Evolutionary conservation across 352 stramenopile genomes (phyloP).

Genomic region (Globisporangium paddicum): DNA sequence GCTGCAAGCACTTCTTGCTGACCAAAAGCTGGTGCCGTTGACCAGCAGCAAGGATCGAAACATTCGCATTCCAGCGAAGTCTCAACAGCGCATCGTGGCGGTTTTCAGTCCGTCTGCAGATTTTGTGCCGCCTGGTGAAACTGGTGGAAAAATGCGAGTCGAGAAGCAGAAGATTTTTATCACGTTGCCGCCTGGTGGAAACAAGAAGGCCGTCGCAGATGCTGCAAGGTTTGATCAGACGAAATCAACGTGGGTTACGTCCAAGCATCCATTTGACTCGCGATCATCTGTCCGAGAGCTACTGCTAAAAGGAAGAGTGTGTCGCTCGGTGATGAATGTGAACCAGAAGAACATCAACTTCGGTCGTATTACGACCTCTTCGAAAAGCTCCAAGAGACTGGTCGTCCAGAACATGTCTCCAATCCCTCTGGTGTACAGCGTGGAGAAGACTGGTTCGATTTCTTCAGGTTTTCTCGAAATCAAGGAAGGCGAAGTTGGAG

Average conservation of each 20-base stretch:
- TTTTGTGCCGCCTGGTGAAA: constrained; percentile 23
- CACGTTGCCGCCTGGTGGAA: constrained; percentile 76
- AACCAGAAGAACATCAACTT: constrained; percentile 94
- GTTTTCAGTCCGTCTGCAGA: constrained; percentile 63
- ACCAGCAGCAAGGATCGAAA: constrained; percentile 72
- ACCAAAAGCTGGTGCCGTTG: constrained; percentile 68
- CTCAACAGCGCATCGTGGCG: constrained; percentile 68
- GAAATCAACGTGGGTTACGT: constrained; percentile 57
- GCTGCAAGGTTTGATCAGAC: constrained; percentile 48
- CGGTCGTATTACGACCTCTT: constrained; percentile 78
- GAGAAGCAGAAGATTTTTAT: constrained; percentile 89
- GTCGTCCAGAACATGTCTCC: constrained; percentile 86
- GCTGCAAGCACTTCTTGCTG: constrained; percentile 55
- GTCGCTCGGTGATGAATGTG: constrained; percentile 84
- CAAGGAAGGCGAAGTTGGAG: constrained; percentile 81
- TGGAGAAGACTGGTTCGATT: constrained; percentile 90
- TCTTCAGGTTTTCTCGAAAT: constrained; percentile 88
- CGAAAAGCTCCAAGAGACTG: constrained; percentile 82
- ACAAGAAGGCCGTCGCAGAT: constrained; percentile 76
- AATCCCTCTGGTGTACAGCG: constrained; percentile 79
- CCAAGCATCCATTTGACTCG: constrained; percentile 81
- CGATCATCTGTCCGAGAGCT: constrained; percentile 75
- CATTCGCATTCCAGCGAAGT: constrained; percentile 73
- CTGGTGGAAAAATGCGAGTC: constrained; percentile 59
- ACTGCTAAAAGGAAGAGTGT: constrained; percentile 80